Base-by-base conservation (phyloP, 192 early-diverging fungal species). In the Ambispora gerdemannii region DNA sequence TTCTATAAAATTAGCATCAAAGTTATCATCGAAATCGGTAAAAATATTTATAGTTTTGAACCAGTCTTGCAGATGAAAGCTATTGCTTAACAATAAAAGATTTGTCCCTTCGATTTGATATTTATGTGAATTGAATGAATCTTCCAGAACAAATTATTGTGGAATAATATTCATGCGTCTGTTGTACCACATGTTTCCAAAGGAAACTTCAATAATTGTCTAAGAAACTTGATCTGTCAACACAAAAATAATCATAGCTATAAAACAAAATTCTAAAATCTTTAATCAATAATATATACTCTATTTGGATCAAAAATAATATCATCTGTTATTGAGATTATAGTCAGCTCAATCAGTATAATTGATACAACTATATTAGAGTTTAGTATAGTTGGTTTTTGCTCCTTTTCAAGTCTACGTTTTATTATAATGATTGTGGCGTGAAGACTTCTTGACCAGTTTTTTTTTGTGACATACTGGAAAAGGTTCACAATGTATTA, bases 391-490 rank as follows among this genome's bases (percentile, higher is more conserved):
- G 20, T 13, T 56, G 20, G 4, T 56, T 6, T 13, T 56, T 56
- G 6, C 20, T 56, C 53, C 20, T 56, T 56, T 13, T 56, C 20
- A 56, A 56, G 53, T 20, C 53, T 56, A 56, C 53, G 53, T n/a
- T 56, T 43, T 43, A 43, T 43, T 43, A 43, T 43, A 43, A 15
- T 15, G 38, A 43, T 6, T 15, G 15, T 15, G 6, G 15, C 38
- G 38, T 43, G 38, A 43, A 6, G 15, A 43, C 15, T 43, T 43
- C 38, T 43, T 43, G n/a, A n/a, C n/a, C n/a, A n/a, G n/a, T n/a
- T n/a, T n/a, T n/a, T 15, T 43, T 15, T 43, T 43, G 38, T 15
- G 38, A 43, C 38, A 43, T 43, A 43, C 38, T 43, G 6, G 15
- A 10, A 43, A 10, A 43, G 38, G 38, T 43, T 43, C 7, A 15